phyloP scores from a whole-genome alignment of 495 filamentous ascomycete species.

The Daldinia grandis region DNA sequence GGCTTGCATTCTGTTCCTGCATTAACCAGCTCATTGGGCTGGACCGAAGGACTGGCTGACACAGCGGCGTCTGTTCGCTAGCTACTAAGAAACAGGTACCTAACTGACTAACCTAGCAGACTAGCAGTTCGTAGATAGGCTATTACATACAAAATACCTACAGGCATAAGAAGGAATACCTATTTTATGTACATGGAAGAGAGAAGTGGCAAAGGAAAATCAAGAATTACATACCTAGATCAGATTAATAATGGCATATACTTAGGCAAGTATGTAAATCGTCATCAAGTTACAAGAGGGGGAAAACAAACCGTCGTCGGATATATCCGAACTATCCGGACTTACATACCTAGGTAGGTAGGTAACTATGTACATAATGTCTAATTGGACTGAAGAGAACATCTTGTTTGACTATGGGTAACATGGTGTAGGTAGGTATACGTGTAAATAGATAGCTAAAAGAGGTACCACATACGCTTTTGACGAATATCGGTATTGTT shows the following conservation, averaged over 20 bases:
- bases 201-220: not conserved
- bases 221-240: not conserved
- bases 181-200: not conserved
- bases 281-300: not conserved
- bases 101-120: too few species aligned
- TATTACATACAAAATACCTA: not conserved
- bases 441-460: not conserved
- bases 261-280: not conserved
- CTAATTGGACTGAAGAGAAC: not conserved
- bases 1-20: slow-evolving; percentile 32
- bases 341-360: not conserved
- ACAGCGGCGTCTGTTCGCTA: slow-evolving; percentile 13
- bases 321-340: slow-evolving; percentile 22
- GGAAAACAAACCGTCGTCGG: not conserved
- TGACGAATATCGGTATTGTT: not conserved
- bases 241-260: not conserved
- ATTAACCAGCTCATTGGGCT: slow-evolving; percentile 30
- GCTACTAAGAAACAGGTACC: not conserved
- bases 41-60: slow-evolving; percentile 19
- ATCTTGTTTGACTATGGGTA: not conserved
- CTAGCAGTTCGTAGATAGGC: not conserved
- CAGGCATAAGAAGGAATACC: not conserved
- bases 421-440: not conserved
- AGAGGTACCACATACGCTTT: not conserved
- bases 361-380: too few species aligned